phyloP scores from a whole-genome alignment of 495 filamentous ascomycete genomes.

The Cladorrhinum samala region DNA sequence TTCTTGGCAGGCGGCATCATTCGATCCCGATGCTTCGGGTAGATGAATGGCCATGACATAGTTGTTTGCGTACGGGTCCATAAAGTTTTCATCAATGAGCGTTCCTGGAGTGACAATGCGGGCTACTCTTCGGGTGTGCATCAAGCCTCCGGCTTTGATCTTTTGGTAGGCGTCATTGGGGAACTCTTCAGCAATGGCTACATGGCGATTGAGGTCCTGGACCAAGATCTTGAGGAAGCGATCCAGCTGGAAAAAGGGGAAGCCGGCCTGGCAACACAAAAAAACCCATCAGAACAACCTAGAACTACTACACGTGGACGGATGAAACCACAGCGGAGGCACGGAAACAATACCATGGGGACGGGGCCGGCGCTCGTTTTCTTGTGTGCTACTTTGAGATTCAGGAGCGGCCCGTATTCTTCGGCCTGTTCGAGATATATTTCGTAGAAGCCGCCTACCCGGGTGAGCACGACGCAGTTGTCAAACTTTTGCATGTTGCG shows the following conservation, averaged over 20 bases:
- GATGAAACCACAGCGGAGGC: background rate
- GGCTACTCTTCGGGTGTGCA: constrained; percentile 77
- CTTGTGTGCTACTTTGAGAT: constrained; percentile 79
- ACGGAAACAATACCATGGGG: constrained; percentile 58
- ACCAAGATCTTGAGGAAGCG: constrained; percentile 88
- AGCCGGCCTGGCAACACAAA: constrained; percentile 59
- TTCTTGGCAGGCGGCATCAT: constrained; percentile 6
- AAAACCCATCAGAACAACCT: constrained; percentile 25
- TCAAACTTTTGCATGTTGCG: constrained; percentile 87
- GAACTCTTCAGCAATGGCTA: constrained; percentile 93
- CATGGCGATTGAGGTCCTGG: constrained; percentile 79
- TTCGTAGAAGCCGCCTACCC: constrained; percentile 95
- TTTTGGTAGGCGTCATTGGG: constrained; percentile 59
- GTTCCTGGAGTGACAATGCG: constrained; percentile 92
- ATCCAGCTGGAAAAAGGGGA: constrained; percentile 87
- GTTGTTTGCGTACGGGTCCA: constrained; percentile 87
- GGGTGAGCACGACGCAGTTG: constrained; percentile 81
- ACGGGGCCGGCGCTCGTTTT: constrained; percentile 68
- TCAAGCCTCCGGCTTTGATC: constrained; percentile 63
- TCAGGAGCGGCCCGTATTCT: constrained; percentile 76
- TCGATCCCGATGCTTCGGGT: constrained; percentile 10
- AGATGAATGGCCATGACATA: constrained; percentile 74
- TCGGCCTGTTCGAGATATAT: constrained; percentile 93
- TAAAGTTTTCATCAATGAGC: constrained; percentile 93
- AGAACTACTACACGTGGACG: background rate